Conservation (phyloP, 495 filamentous ascomycete species). For the Neurospora hispaniola region DNA sequence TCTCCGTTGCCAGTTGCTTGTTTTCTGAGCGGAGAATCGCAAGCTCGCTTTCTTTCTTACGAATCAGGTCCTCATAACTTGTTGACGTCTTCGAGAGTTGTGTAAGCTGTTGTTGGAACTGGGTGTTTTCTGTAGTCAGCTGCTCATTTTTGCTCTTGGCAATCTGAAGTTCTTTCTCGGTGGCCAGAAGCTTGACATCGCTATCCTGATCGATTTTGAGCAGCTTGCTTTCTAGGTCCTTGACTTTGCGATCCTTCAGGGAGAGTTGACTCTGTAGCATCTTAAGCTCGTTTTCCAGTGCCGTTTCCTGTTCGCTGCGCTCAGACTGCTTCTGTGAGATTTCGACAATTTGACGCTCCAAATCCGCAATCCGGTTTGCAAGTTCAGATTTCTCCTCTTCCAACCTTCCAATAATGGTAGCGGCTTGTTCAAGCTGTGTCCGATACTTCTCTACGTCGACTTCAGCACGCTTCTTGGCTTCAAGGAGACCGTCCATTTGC, state of each 20-base stretch:
- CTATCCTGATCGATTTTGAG: slow-evolving; percentile 81
- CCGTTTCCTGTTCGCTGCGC: slow-evolving; percentile 60
- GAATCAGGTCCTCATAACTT: slow-evolving; percentile 83
- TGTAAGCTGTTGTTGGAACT: slow-evolving; percentile 74
- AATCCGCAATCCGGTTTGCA: slow-evolving; percentile 49
- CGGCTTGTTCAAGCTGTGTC: slow-evolving; percentile 82
- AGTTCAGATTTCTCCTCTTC: slow-evolving; percentile 77
- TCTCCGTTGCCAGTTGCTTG: slow-evolving; percentile 66
- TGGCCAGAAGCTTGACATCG: slow-evolving; percentile 73
- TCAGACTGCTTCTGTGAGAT: slow-evolving; percentile 55
- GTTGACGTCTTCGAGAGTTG: slow-evolving; percentile 88
- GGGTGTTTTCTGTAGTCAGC: slow-evolving; percentile 67
- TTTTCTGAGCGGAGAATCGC: slow-evolving; percentile 73
- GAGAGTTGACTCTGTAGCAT: slow-evolving; percentile 86
- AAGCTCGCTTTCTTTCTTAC: slow-evolving; percentile 89
- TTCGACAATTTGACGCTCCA: slow-evolving; percentile 58
- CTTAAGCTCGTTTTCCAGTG: slow-evolving; percentile 69
- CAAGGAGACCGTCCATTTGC: slow-evolving; percentile 80
- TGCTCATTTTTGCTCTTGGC: slow-evolving; percentile 62
- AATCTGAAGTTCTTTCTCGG: slow-evolving; percentile 70
- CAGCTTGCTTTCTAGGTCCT: slow-evolving; percentile 77
- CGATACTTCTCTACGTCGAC: slow-evolving; percentile 71
- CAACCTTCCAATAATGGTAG: slow-evolving; percentile 68
- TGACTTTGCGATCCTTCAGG: slow-evolving; percentile 81
- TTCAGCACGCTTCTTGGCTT: slow-evolving; percentile 82